Base-by-base conservation (phyloP, 2,329 filamentous ascomycete genomes). In the Apiospora aurea region DNA sequence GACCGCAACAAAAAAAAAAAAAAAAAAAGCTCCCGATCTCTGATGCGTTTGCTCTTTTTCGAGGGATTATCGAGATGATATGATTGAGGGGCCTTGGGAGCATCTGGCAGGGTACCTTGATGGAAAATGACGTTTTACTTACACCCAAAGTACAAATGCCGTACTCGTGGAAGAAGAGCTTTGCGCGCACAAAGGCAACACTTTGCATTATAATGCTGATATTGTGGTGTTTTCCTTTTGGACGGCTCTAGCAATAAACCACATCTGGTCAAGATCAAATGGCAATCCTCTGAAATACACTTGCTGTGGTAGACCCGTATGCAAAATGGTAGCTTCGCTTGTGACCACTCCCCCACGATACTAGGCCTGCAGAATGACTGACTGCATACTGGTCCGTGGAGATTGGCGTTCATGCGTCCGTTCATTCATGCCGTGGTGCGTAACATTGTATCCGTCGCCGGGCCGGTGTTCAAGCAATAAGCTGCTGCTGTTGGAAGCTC, bases 341-440 rank as follows among this genome's bases (percentile, higher is more conserved):
- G 53, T 34, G 29, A 7, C 57, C 34, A 18, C 57, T 64, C 18
- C 57, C 57, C 57, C 57, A 41, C 57, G 57, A 64, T 64, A 34
- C 57, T 41, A n/a, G 46, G 57, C 57, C 57, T 5, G 29, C 16
- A 34, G 29, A 57, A 16, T 21, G 44, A n/a, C 41, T 53, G 53
- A 41, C 57, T 64, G 57, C 57, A 64, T 64, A 41, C 57, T 41
- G 57, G 34, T 21, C 57, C 57, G 57, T 64, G 57, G 57, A 64
- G n/a, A 38, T 64, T 64, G 57, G 34, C 57, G 34, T 64, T 64
- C 34, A 64, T 41, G 57, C 57, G 57, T 21, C 21, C n/a, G 29
- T 11, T 41, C 57, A 34, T 41, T 41, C 57, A 38, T 64, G 57
- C 57, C 34, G 34, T 41, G 57, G 10, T 64, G 57, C 34, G 57